These are phyloP conservation scores for Geotrichum phurueaensis DNA, from an alignment of 1,139 yeast species.

Conservation along the genomic window DNA sequence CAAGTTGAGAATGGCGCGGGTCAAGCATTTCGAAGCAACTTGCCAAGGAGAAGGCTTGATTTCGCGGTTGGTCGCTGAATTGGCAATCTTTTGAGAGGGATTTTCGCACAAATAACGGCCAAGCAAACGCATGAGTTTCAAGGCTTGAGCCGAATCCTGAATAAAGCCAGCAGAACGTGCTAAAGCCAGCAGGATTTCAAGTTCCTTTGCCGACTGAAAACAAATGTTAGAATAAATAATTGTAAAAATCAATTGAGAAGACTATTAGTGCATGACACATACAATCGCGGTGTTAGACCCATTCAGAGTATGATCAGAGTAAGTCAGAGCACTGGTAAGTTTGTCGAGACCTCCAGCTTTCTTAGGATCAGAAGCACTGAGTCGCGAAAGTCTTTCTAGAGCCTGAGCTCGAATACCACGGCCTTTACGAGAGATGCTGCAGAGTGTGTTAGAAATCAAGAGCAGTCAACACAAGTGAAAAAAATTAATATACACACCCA, in stretches of 20 bases:
- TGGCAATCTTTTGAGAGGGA: conserved; percentile 48
- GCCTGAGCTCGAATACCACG: conserved; percentile 52
- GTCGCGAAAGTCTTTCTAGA: conserved; percentile 44
- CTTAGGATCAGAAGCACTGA: conserved; percentile 32
- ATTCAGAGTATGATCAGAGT: conserved; percentile 22
- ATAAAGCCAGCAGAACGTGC: conserved; percentile 48
- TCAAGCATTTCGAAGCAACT: conserved; percentile 38
- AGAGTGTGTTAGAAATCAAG: neutral
- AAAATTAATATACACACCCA: conserved; percentile 26
- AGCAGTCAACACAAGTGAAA: neutral
- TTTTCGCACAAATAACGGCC: conserved; percentile 54
- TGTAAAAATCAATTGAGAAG: neutral
- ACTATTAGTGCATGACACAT: conserved; percentile 16
- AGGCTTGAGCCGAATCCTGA: conserved; percentile 45
- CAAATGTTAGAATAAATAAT: conserved; percentile 3
- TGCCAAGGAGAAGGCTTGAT: conserved; percentile 45
- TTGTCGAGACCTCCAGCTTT: conserved; percentile 22
- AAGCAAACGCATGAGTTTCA: conserved; percentile 48
- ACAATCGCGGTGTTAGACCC: conserved; percentile 24
- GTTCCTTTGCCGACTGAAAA: conserved; percentile 43
- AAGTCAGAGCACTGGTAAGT: conserved; percentile 22
- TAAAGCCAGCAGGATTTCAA: conserved; percentile 65
- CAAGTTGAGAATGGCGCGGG: conserved; percentile 34
- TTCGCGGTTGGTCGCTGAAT: conserved; percentile 42
- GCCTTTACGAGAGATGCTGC: conserved; percentile 28